These are phyloP conservation scores for Sporobolomyces phaffii DNA, from an alignment of 768 basidiomycete species.

Conservation along the genomic window DNA sequence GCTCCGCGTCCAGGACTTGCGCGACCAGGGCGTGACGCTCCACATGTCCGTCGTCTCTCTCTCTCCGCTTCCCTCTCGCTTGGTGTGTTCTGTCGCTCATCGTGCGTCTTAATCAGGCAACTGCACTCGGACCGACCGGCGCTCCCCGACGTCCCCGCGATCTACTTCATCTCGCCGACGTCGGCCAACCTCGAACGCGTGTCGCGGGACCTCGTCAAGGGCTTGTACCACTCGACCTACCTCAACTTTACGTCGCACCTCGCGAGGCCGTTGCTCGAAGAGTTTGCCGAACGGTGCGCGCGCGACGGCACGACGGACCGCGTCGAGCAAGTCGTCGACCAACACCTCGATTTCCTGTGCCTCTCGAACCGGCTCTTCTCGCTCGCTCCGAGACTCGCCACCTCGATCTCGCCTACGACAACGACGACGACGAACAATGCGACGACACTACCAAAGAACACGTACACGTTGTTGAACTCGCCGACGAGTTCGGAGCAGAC, in stretches of 20 bases:
- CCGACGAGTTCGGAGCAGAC: slow-evolving; percentile 81
- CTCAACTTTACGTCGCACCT: slow-evolving; percentile 92
- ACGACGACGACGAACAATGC: neutral
- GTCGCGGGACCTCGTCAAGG: slow-evolving; percentile 71
- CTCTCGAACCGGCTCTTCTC: slow-evolving; percentile 92
- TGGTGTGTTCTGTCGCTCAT: too few relatives aligned
- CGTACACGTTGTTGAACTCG: slow-evolving; percentile 84
- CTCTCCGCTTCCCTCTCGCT: neutral
- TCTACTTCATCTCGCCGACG: slow-evolving; percentile 93
- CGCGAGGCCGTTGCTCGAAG: slow-evolving; percentile 80
- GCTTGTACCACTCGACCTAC: slow-evolving; percentile 85
- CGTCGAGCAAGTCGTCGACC: slow-evolving; percentile 83
- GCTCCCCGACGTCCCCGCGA: slow-evolving; percentile 87
- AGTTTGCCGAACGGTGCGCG: slow-evolving; percentile 82
- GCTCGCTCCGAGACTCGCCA: slow-evolving; percentile 57
- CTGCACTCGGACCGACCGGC: slow-evolving; percentile 81
- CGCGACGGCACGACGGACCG: slow-evolving; percentile 73
- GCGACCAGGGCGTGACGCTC: slow-evolving; percentile 92
- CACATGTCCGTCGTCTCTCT: slow-evolving; percentile 68
- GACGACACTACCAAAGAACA: slow-evolving; percentile 47
- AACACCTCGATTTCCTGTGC: slow-evolving; percentile 91
- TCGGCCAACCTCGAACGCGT: slow-evolving; percentile 78
- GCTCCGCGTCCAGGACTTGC: slow-evolving; percentile 87
- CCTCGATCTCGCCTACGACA: slow-evolving; percentile 19
- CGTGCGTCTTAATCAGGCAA: slow-evolving; percentile 57